phyloP scores from a whole-genome alignment of 2,329 filamentous ascomycete species.

The Paecilomyces sp. region DNA sequence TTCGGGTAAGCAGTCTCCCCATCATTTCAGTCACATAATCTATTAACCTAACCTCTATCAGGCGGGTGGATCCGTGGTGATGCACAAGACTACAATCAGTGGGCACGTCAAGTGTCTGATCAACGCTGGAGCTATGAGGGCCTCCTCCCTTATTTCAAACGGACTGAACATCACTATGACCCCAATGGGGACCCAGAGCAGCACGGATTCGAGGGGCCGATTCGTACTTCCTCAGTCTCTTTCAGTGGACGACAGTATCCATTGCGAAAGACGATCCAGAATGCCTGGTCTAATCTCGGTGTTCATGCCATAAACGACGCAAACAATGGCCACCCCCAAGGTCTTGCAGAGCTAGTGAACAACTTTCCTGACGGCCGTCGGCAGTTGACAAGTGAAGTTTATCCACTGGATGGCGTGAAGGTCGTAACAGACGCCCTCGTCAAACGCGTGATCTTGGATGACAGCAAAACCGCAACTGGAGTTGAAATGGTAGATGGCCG shows the following conservation, averaged over 20 bases:
- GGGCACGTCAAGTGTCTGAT: not conserved
- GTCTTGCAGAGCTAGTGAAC: not conserved
- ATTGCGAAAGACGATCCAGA: not conserved
- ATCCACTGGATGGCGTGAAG: not conserved
- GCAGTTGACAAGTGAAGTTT: not conserved
- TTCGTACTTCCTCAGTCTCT: not conserved
- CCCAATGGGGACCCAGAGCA: not conserved
- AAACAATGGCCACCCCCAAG: not conserved
- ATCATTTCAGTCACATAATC: not conserved
- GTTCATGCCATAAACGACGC: not conserved
- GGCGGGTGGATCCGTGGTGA: conserved; percentile 2
- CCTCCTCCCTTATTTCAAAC: not conserved
- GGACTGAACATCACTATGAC: not conserved
- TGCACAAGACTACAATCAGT: conserved; percentile 1
- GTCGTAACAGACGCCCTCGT: not conserved
- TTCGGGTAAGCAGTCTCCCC: not conserved
- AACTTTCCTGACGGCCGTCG: not conserved
- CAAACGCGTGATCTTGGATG: not conserved
- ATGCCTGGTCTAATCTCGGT: not conserved
- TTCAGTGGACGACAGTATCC: not conserved
- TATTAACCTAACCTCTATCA: not conserved
- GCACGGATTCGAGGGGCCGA: not conserved
- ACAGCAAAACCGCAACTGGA: not conserved
- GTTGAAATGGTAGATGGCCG: conserved; percentile 1
- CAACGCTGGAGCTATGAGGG: not conserved